Evolutionary conservation across 2,329 filamentous ascomycete species (phyloP), one percentile per base, ranked within the genome.

Genomic region (Aureobasidium sp.): DNA sequence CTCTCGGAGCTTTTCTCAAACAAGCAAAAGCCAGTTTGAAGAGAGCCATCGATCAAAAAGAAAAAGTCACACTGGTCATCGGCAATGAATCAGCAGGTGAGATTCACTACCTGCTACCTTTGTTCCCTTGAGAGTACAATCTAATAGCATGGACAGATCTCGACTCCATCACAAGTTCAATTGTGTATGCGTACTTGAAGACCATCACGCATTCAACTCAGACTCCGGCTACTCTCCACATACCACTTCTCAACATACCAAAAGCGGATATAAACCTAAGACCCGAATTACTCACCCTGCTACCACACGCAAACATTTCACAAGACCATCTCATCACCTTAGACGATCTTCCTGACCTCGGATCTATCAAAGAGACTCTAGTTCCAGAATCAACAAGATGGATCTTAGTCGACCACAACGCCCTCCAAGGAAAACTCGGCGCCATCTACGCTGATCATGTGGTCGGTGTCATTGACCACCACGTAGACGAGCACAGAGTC

Each of bases 381-480:
- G 71, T 76, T 0, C 82, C 88, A 0, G 82, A 85, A 31, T 85
- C 88, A 54, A 91, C 91, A 1, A 82, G 81, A 58, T 94, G 91
- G 91, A 79, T 93, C 23, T 82, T 96, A 1, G 92, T 96, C 5
- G 93, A 96, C 78, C 93, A 96, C 81, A 96, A 96, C 74, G 85
- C 82, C 1, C 81, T 93, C 55, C 90, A 91, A 8, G 91, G 92
- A 0, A 72, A 78, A 18, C 80, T 95, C 20, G 86, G 83, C 20
- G 78, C 75, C 43, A 77, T 82, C 20, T 93, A 88, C 72, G 78
- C 79, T 0, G 67, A 74, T 5, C 80, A 81, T 11, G 85, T 95
- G 0, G 78, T 84, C 6, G 91, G 90, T 5, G 90, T 90, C 69
- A 86, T 96, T 63, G 93, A 96, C 77, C 93, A 96, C 78, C 93